These are phyloP conservation scores for Lomentospora prolificans DNA, from an alignment of 2,329 filamentous ascomycete genomes.

Conservation along the genomic window DNA sequence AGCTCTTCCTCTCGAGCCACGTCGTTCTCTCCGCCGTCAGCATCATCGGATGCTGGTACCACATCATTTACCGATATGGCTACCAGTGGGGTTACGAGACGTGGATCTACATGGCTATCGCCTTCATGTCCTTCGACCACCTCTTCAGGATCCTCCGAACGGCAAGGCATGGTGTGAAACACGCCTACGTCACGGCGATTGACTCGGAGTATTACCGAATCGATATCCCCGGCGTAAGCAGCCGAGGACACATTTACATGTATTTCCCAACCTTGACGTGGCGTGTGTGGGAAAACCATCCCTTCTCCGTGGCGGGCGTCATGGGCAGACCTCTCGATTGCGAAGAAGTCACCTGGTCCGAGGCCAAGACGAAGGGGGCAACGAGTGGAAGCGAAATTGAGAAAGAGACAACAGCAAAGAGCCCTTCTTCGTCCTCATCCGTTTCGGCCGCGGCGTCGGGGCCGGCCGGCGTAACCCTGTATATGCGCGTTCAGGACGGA, in stretches of 20 bases:
- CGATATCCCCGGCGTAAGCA: conserved; percentile 17
- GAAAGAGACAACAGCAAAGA: neutral
- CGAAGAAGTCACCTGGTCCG: neutral
- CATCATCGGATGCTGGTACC: conserved; percentile 32
- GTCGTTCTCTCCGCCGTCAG: conserved; percentile 29
- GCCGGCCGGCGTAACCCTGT: conserved; percentile 18
- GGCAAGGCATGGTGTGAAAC: conserved; percentile 16
- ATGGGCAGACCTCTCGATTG: neutral
- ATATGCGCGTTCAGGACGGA: conserved; percentile 16
- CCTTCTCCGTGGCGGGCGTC: conserved; percentile 19
- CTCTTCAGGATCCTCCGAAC: conserved; percentile 16
- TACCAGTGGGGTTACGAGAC: conserved; percentile 31
- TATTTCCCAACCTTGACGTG: conserved; percentile 22
- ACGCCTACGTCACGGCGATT: conserved; percentile 17
- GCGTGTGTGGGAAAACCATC: conserved; percentile 23
- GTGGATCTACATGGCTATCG: conserved; percentile 19
- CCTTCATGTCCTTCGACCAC: conserved; percentile 21
- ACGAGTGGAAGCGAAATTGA: neutral
- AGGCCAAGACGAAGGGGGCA: neutral
- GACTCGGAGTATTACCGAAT: conserved; percentile 21
- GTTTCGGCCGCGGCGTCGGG: neutral
- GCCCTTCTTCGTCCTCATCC: neutral
- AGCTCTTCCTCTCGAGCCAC: conserved; percentile 34
- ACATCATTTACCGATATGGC: conserved; percentile 25
- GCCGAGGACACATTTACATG: conserved; percentile 19